Percentiles rank a stretch among this genome's conserved stretches.
Conservation (phyloP, 306 rosid species). For the Glycyrrhiza uralensis region DNA sequence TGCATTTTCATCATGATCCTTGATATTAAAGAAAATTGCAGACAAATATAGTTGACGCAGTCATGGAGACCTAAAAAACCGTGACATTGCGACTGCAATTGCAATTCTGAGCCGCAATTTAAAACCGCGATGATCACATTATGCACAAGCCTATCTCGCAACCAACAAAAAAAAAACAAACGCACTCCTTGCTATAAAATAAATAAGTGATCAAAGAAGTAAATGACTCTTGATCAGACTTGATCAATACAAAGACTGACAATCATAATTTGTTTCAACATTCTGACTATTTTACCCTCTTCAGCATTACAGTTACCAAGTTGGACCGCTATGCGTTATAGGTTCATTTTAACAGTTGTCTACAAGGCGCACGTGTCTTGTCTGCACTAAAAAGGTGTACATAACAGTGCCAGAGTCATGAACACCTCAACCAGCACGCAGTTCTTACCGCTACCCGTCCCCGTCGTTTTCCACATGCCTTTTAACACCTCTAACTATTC, state of each 20-base stretch:
- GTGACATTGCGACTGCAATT: no score
- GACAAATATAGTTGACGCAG: no score
- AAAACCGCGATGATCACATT: no score
- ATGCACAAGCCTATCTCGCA: not conserved
- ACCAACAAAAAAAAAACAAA: not conserved
- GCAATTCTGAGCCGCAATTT: no score
- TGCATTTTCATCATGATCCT: no score
- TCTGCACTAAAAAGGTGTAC: not conserved
- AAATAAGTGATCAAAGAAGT: not conserved
- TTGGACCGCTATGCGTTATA: not conserved
- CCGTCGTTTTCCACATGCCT: not conserved
- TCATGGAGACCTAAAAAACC: no score
- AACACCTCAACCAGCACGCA: not conserved
- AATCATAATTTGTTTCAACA: not conserved
- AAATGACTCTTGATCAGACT: not conserved
- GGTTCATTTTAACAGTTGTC: not conserved
- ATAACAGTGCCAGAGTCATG: not conserved
- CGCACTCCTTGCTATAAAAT: not conserved
- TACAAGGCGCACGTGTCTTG: not conserved
- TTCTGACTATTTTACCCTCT: not conserved
- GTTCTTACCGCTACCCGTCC: not conserved
- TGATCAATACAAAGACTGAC: not conserved
- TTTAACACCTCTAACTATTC: not conserved
- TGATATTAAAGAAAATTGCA: no score
- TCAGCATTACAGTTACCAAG: not conserved